A percentile compares a stretch with the other conserved stretches of the same genome.
Evolutionary conservation across 371 early-diverging fungal species (phyloP).

Genomic region (Haplosporangium sp.): DNA sequence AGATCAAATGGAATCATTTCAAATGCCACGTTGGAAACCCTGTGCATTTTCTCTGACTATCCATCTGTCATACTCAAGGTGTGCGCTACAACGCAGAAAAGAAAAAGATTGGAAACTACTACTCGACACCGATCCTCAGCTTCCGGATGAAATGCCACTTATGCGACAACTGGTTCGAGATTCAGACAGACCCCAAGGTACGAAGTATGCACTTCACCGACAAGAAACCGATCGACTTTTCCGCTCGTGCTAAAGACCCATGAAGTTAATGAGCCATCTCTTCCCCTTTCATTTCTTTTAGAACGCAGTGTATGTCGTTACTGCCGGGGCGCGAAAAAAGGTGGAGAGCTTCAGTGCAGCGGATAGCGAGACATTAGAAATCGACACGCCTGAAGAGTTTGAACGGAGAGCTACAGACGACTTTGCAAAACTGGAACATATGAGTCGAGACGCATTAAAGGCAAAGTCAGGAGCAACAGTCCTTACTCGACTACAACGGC

Average conservation of each 20-base stretch:
- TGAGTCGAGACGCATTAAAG: conserved; percentile 63
- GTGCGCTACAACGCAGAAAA: conserved; percentile 96
- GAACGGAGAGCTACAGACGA: conserved; percentile 71
- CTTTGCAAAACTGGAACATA: conserved; percentile 78
- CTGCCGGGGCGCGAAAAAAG: conserved; percentile 81
- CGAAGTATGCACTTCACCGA: too few relatives aligned
- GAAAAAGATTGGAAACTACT: conserved; percentile 91
- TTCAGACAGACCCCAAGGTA: conserved; percentile 96
- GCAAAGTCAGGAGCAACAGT: conserved; percentile 62
- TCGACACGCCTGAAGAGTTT: conserved; percentile 58
- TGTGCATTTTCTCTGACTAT: neutral
- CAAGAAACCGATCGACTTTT: neutral
- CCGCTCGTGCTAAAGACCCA: too few relatives aligned
- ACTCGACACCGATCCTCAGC: conserved; percentile 86
- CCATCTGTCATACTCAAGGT: conserved; percentile 57
- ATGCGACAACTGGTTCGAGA: conserved; percentile 89
- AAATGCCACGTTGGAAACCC: neutral
- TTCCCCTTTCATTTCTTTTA: conserved; percentile 24
- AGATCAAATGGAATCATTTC: neutral
- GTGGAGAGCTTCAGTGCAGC: conserved; percentile 80
- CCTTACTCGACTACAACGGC: conserved; percentile 70
- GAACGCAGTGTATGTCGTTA: conserved; percentile 84
- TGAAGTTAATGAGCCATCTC: neutral
- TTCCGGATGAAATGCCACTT: conserved; percentile 95
- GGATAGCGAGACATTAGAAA: conserved; percentile 73